Evolutionary conservation across 257 asterid genomes (phyloP).

Genomic region (Dorcoceras hygrometricum): DNA sequence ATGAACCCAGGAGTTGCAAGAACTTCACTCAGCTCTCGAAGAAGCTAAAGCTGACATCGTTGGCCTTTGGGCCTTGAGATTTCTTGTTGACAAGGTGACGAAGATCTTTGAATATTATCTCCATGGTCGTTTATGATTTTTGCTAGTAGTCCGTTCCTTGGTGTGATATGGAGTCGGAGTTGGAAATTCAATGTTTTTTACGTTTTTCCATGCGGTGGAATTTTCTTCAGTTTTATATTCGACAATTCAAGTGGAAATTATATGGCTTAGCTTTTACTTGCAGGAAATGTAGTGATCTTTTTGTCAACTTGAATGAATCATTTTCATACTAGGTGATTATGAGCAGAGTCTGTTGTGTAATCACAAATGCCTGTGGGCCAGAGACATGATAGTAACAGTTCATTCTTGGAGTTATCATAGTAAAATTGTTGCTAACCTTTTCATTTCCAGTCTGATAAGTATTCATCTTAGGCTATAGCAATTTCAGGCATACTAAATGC

Average conservation of each 20-base stretch:
- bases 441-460: neutral
- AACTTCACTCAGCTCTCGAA: slow-evolving; percentile 90
- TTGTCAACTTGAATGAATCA: neutral
- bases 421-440: neutral
- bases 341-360: neutral
- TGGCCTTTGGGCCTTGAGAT: slow-evolving; percentile 95
- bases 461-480: neutral
- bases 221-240: no score
- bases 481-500: neutral
- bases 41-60: slow-evolving; percentile 99
- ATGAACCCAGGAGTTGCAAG: slow-evolving; percentile 77
- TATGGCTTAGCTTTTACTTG: no score
- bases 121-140: neutral
- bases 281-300: neutral
- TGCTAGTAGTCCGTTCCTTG: neutral
- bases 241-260: no score
- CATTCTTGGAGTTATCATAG: neutral
- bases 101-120: neutral
- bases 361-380: neutral
- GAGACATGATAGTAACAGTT: neutral
- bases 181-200: no score
- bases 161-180: no score
- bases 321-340: neutral
- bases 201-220: no score
- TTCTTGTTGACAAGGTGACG: slow-evolving; percentile 65